Evolutionary conservation across 208 protist genomes (phyloP).

Genomic region (Tritrichomonas musculus): DNA sequence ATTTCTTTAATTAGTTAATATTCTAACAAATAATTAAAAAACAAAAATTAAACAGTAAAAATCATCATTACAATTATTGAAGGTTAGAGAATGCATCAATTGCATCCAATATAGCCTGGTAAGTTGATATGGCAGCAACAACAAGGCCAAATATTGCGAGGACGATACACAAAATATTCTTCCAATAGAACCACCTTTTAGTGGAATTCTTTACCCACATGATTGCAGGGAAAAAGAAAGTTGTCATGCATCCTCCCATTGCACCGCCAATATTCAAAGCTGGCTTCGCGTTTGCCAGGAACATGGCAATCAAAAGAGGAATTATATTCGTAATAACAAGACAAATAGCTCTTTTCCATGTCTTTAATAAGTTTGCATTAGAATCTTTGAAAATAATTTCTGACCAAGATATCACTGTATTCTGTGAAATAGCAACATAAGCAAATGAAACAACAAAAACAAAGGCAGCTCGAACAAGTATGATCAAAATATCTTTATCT

Average conservation of each 20-base stretch:
- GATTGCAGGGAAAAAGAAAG: background rate
- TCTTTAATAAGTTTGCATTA: background rate
- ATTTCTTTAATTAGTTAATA: no score
- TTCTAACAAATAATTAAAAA: no score
- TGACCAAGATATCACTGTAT: background rate
- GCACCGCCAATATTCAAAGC: background rate
- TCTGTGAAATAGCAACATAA: background rate
- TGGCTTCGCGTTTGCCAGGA: background rate
- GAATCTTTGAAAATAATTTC: background rate
- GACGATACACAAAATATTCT: background rate
- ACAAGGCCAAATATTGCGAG: background rate
- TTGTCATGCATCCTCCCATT: background rate
- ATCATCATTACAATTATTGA: no score
- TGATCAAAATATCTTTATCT: conserved; percentile 3
- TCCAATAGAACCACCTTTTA: background rate
- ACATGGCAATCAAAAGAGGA: conserved; percentile 13
- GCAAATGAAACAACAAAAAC: background rate
- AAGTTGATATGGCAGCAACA: background rate
- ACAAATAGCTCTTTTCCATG: background rate
- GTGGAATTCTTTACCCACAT: background rate
- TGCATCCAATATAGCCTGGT: background rate
- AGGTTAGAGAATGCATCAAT: background rate
- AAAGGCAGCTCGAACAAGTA: background rate
- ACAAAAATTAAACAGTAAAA: no score
- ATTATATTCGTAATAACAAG: background rate